Conservation (phyloP, 768 basidiomycete species). For the Tricholoma hemisulphureum region DNA sequence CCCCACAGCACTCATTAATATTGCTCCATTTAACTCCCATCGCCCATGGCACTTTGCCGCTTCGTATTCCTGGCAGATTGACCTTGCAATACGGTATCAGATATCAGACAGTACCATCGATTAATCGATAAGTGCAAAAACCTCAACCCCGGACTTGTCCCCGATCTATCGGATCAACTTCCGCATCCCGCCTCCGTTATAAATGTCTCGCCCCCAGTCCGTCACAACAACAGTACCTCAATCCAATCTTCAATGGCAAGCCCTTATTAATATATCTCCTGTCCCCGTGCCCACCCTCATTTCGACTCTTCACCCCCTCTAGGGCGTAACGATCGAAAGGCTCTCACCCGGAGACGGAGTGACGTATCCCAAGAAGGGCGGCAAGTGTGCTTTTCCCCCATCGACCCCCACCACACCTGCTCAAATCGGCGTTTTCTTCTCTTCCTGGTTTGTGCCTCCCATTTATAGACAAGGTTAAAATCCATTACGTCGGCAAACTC, state of each 20-base stretch:
- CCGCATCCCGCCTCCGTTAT: conserved; percentile 62
- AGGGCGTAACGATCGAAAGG: conserved; percentile 72
- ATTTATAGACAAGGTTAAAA: conserved; percentile 71
- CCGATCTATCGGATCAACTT: conserved; percentile 70
- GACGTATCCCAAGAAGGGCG: conserved; percentile 67
- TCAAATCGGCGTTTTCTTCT: too few relatives aligned
- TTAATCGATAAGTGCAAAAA: conserved; percentile 5
- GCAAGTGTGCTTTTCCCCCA: conserved; percentile 40
- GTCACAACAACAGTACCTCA: conserved; percentile 23
- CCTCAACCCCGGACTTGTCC: conserved; percentile 30
- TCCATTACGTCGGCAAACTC: conserved; percentile 81
- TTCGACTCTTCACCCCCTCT: conserved; percentile 11
- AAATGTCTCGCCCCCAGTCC: conserved; percentile 36
- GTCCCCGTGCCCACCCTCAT: too few relatives aligned
- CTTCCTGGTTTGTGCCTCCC: too few relatives aligned
- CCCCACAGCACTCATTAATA: too few relatives aligned
- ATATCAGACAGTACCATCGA: too few relatives aligned
- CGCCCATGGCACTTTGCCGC: too few relatives aligned
- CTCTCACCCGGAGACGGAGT: conserved; percentile 60
- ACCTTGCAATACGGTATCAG: too few relatives aligned
- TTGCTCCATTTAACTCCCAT: too few relatives aligned
- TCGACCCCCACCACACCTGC: conserved; percentile 9
- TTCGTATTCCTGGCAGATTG: too few relatives aligned
- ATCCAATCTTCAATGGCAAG: conserved; percentile 32
- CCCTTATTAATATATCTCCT: too few relatives aligned